Conservation (phyloP, 2,329 filamentous ascomycete genomes). For the Xylariomycetidae sp. region DNA sequence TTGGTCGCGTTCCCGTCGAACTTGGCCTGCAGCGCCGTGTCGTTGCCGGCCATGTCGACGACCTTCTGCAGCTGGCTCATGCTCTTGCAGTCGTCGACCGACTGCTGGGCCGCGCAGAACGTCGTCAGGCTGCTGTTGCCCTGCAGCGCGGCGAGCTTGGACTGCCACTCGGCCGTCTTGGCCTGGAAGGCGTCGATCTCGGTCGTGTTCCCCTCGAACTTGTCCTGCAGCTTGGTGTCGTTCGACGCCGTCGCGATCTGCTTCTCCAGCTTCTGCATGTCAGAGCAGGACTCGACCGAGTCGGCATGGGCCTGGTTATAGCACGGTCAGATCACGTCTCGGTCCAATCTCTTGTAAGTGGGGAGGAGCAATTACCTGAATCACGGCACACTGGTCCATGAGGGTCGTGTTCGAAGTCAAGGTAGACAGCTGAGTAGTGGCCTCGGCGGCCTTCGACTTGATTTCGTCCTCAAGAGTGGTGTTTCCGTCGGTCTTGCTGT, state of each 20-base stretch:
- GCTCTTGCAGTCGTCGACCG: constrained; percentile 24
- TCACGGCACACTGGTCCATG: constrained; percentile 26
- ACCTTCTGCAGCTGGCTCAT: constrained; percentile 26
- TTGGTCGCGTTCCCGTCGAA: constrained; percentile 33
- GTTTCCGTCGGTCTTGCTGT: constrained; percentile 28
- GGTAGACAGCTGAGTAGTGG: constrained; percentile 23
- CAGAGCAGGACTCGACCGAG: constrained; percentile 22
- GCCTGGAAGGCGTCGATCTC: constrained; percentile 30
- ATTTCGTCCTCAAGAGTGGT: constrained; percentile 30
- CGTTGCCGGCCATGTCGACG: constrained; percentile 29
- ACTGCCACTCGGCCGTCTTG: constrained; percentile 19
- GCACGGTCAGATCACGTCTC: no score
- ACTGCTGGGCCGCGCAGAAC: constrained; percentile 11
- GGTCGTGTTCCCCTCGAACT: constrained; percentile 31
- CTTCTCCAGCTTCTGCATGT: constrained; percentile 24
- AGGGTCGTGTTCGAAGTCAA: constrained; percentile 33
- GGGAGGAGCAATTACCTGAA: no score
- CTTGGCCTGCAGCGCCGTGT: constrained; percentile 26
- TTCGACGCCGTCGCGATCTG: constrained; percentile 23
- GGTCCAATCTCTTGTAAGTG: no score
- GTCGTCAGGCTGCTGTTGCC: constrained; percentile 29
- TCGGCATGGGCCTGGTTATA: constrained; percentile 24
- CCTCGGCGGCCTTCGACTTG: constrained; percentile 31
- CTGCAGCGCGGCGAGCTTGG: constrained; percentile 25
- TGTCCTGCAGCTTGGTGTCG: constrained; percentile 24